Conservation (phyloP, 441 rosid species). For the Bocquillonia castaneifolia region DNA sequence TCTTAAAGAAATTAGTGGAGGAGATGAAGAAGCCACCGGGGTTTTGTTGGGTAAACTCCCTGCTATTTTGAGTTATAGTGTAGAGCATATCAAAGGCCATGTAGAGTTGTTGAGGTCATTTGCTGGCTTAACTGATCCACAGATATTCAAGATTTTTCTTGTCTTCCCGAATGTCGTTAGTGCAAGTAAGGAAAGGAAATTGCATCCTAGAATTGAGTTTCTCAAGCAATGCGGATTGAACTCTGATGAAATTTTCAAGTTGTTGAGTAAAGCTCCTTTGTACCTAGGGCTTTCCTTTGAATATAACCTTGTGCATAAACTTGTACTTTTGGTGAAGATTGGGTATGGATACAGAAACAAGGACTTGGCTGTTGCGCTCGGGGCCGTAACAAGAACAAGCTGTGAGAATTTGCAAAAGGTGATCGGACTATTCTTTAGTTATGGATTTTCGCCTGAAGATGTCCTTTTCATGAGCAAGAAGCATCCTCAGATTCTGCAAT, state of each 20-base stretch:
- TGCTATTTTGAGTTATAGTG: constrained; percentile 52
- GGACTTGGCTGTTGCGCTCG: constrained; percentile 57
- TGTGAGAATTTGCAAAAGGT: constrained; percentile 71
- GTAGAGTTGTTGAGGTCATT: constrained; percentile 55
- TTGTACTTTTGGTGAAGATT: constrained; percentile 62
- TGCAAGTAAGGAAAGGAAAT: constrained; percentile 64
- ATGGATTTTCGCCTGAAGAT: constrained; percentile 51
- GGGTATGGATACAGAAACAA: constrained; percentile 56
- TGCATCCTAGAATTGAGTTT: constrained; percentile 56
- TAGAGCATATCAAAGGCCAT: constrained; percentile 49
- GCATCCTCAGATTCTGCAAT: constrained; percentile 75
- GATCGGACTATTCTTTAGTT: constrained; percentile 52
- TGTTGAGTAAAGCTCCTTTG: constrained; percentile 64
- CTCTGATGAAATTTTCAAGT: constrained; percentile 59
- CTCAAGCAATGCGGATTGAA: constrained; percentile 61
- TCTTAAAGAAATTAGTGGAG: constrained; percentile 54
- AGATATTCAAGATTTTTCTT: constrained; percentile 59
- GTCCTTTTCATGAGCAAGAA: constrained; percentile 65
- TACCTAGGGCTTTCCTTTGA: constrained; percentile 57
- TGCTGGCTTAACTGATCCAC: constrained; percentile 55
- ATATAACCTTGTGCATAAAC: constrained; percentile 49
- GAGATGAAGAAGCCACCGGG: constrained; percentile 50
- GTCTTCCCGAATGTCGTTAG: constrained; percentile 64
- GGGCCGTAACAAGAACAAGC: constrained; percentile 73
- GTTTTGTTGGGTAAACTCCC: constrained; percentile 53